Base-by-base conservation (phyloP, 2,329 filamentous ascomycete genomes). In the Taxawa tesnikishii region DNA sequence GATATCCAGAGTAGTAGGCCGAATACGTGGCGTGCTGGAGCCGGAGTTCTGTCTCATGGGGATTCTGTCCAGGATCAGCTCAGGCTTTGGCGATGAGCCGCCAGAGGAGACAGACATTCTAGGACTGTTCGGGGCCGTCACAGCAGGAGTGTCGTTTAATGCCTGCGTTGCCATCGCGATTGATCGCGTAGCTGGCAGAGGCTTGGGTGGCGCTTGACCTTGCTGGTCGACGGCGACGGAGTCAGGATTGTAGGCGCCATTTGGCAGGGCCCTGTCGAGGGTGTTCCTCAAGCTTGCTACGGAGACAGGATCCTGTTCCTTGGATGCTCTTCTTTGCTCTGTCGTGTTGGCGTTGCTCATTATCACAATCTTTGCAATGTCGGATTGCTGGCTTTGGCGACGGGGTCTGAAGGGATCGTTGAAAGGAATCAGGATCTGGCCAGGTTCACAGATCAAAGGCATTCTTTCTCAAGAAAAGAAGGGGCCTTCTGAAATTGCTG, bases 1-100 rank as follows among this genome's bases (percentile, higher is more conserved):
- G 38, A 98, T 94, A 55, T 94, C 93, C 48, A 96, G 76, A 10
- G 90, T 94, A 11, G 90, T 96, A 7, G 90, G 85, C 56, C 92
- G 84, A 29, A 84, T 70, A 42, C 81, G 70, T 16, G 87, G 85
- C 5, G 87, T 93, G 15, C 77, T 75, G 31, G 67, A 69, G 37
- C 79, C 79, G 8, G 83, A 90, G 47, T 79, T 82, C 49, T 81
- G 78, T 49, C 80, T 65, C 38, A 77, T 56, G 1, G 79, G 75
- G 30, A 71, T 72, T 46, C 80, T 83, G 46, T 36, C 37, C 39
- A 48, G 40, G 43, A 28, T 27, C 28, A 29, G 16, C 17, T 31
- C 30, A 16, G 24, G 42, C 34, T 38, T 32, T 32, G 26, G 28
- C 3, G 34, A 27, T 32, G 16, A 18, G 19, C 31, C 27, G 34